phyloP scores from a whole-genome alignment of 176 grass and related monocot genomes.

The Chloris gayana region DNA sequence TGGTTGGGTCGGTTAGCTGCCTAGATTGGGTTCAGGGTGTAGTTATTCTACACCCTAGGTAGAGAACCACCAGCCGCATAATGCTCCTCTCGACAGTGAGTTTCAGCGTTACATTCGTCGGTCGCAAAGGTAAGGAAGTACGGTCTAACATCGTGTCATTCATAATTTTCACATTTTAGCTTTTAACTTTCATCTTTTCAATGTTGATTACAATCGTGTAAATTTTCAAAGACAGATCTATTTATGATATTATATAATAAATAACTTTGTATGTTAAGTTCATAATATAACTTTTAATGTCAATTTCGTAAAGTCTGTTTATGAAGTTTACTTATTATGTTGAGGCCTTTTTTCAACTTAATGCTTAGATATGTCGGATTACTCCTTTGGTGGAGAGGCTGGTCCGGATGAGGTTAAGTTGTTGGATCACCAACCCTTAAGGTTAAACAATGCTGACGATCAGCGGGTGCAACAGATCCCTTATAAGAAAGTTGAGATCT shows the following conservation, averaged over 20 bases:
- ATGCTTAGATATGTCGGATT: constrained; percentile 62
- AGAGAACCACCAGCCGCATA: constrained; percentile 53
- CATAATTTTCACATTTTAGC: neutral
- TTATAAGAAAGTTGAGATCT: constrained; percentile 53
- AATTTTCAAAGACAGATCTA: no score
- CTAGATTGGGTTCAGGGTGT: no score
- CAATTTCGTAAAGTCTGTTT: neutral
- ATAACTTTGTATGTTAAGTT: neutral
- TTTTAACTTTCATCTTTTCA: no score
- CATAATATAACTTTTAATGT: neutral
- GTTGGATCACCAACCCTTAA: constrained; percentile 70
- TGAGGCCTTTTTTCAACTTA: neutral
- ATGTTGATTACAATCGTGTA: no score
- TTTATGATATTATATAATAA: neutral
- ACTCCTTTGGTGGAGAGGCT: no score
- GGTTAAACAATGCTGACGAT: constrained; percentile 63
- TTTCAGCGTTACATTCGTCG: constrained; percentile 79
- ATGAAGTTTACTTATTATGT: neutral
- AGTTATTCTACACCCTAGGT: no score
- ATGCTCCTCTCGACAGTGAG: constrained; percentile 48
- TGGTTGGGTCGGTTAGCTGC: no score
- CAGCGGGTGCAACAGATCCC: constrained; percentile 65
- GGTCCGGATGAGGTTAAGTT: constrained; percentile 56
- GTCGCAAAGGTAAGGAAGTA: constrained; percentile 47
- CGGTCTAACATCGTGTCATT: neutral